Percentiles rank a stretch among this genome's conserved stretches.
Evolutionary conservation across 169 alveolate genomes (phyloP).

Genomic region (Plasmodium gaboni): DNA sequence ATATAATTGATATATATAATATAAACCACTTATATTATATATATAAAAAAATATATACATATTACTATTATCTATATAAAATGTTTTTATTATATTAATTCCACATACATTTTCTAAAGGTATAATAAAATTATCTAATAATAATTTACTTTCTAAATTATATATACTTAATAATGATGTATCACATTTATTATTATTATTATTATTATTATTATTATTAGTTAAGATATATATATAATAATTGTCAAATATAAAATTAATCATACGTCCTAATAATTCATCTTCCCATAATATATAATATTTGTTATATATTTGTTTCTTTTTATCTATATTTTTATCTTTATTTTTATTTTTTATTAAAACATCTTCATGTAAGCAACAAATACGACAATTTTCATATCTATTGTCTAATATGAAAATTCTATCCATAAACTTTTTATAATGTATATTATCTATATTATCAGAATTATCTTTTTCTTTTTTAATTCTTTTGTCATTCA

Average conservation of each 20-base stretch:
- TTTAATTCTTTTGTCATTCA: not conserved
- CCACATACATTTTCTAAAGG: constrained; percentile 10
- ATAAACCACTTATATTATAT: not conserved
- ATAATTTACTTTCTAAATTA: constrained; percentile 28
- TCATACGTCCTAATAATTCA: constrained; percentile 28
- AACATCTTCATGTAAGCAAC: constrained; percentile 10
- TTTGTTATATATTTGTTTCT: too few species aligned
- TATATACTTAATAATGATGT: constrained; percentile 16
- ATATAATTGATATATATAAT: constrained; percentile 31
- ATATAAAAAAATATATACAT: constrained; percentile 31
- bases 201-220: not conserved
- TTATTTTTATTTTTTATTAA: not conserved
- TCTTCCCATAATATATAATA: constrained; percentile 55
- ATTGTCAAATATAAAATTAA: constrained; percentile 2
- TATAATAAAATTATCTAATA: constrained; percentile 10
- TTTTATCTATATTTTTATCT: not conserved
- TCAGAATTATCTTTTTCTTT: not conserved
- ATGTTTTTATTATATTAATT: constrained; percentile 15
- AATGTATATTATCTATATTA: constrained; percentile 13
- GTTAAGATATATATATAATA: constrained; percentile 29
- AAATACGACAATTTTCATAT: constrained; percentile 25
- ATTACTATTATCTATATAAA: constrained; percentile 7
- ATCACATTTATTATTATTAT: too few species aligned
- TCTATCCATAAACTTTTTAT: constrained; percentile 24
- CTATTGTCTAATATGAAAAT: constrained; percentile 37